phyloP scores from a whole-genome alignment of 352 stramenopile species.

The Phytophthora litchii region DNA sequence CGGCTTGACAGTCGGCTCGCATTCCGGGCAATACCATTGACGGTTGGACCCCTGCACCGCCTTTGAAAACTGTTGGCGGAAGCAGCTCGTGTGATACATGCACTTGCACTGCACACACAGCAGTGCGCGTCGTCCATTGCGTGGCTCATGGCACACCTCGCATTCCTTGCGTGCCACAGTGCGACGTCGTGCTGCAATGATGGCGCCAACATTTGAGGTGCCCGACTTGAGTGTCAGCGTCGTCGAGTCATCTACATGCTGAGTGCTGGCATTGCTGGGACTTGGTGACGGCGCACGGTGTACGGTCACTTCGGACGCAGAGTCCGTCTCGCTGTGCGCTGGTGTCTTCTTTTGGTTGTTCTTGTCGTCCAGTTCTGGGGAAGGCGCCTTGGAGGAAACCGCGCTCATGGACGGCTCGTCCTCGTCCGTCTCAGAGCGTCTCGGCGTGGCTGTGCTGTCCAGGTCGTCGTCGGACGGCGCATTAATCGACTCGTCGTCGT shows the following conservation, averaged over 20 bases:
- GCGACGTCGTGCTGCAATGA: constrained; percentile 69
- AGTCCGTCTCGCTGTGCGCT: constrained; percentile 39
- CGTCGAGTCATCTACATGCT: constrained; percentile 34
- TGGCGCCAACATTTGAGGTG: constrained; percentile 65
- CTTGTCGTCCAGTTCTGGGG: constrained; percentile 23
- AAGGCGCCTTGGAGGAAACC: not conserved
- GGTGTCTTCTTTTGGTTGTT: constrained; percentile 14
- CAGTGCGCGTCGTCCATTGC: constrained; percentile 77
- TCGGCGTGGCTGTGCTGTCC: constrained; percentile 65
- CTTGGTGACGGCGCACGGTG: constrained; percentile 30
- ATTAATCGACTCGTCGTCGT: constrained; percentile 80
- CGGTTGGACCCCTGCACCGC: constrained; percentile 62
- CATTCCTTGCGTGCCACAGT: constrained; percentile 76
- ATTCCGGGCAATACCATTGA: constrained; percentile 86
- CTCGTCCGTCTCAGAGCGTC: constrained; percentile 57
- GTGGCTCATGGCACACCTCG: constrained; percentile 73
- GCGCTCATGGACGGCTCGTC: constrained; percentile 19
- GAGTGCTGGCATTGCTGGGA: constrained; percentile 20
- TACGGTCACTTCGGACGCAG: constrained; percentile 30
- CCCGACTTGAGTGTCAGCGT: constrained; percentile 52
- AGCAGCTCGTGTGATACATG: constrained; percentile 89
- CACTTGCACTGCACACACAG: constrained; percentile 80
- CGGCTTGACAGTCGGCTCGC: constrained; percentile 50
- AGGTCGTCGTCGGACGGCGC: constrained; percentile 77
- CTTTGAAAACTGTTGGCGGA: constrained; percentile 79